Evolutionary conservation across 441 rosid genomes (phyloP), one percentile per base, ranked within the genome.

Genomic region (Populus trichocarpa): DNA sequence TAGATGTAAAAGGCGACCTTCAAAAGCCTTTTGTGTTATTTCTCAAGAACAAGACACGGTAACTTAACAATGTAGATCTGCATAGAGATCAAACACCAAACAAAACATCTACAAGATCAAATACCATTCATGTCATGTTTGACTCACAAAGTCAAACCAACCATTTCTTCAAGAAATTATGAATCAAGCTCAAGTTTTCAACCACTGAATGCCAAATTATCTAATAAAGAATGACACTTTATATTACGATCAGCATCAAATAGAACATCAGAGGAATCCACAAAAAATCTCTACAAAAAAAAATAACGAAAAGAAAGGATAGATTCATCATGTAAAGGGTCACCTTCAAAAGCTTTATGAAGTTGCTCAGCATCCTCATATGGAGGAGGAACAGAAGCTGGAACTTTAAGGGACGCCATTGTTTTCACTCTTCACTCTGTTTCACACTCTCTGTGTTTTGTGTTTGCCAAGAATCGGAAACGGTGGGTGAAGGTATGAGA

Each of bases 331-430:
- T 25, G 35, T 6, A 18, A 28, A 36, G 22, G 5, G 6, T 57
- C 74, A 93, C 99, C 97, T 89, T 79, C 40, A 71, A 93, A 93
- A 25, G 98, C 99, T 78, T 96, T 96, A 71, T 81, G 91, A 81
- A 96, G 99, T 80, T 94, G 94, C 83, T 96, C 98, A 25, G 90
- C 95, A 64, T 96, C 99, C 46, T 93, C 94, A 35, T 93, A 83
- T 3, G 95, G 95, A 71, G 89, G 75, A n/a, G 99, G 98, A 78
- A 85, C 89, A 69, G 86, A 81, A 74, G 79, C 75, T 0, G 97
- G 97, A 67, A 90, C 89, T 75, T 85, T 84, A 16, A 92, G 88
- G 38, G 91, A 90, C 25, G 94, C 88, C 94, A 89, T 92, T 77
- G 71, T 75, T 72, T 69, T 40, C 59, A 18, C 77, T 75, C 74